phyloP scores from a whole-genome alignment of 495 filamentous ascomycete genomes.

The Xylaria longipes region DNA sequence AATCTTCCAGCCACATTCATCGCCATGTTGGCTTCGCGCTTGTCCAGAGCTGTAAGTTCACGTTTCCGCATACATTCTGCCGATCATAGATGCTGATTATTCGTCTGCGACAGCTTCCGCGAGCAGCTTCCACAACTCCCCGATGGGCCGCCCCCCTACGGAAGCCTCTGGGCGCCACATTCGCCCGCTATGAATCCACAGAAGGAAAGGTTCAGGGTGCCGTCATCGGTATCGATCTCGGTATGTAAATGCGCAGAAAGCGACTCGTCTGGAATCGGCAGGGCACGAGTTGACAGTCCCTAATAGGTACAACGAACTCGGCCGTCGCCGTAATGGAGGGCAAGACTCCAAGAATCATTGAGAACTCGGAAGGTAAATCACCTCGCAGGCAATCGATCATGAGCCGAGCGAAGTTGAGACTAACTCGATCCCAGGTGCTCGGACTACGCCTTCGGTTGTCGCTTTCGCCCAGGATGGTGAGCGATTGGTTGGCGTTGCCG shows the following conservation, averaged over 20 bases:
- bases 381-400: neutral
- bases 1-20: slow-evolving; percentile 43
- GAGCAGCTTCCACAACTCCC: slow-evolving; percentile 62
- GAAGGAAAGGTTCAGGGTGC: slow-evolving; percentile 88
- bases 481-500: slow-evolving; percentile 95
- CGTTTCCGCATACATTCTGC: slow-evolving; percentile 37
- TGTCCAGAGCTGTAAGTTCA: slow-evolving; percentile 75
- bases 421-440: slow-evolving; percentile 67
- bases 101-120: slow-evolving; percentile 63
- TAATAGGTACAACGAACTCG: slow-evolving; percentile 92
- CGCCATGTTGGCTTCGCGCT: slow-evolving; percentile 69
- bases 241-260: slow-evolving; percentile 63
- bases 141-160: slow-evolving; percentile 65
- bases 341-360: slow-evolving; percentile 92
- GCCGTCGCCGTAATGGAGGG: slow-evolving; percentile 98
- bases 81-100: slow-evolving; percentile 30
- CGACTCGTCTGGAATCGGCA: neutral
- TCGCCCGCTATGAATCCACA: slow-evolving; percentile 77
- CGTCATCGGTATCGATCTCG: slow-evolving; percentile 98
- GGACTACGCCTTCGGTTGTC: slow-evolving; percentile 96
- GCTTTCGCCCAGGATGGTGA: slow-evolving; percentile 97
- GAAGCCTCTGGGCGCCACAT: slow-evolving; percentile 56
- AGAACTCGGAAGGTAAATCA: slow-evolving; percentile 87
- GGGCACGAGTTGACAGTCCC: slow-evolving; percentile 25
- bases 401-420: slow-evolving; percentile 13